Evolutionary conservation across 2,329 filamentous ascomycete genomes (phyloP), one percentile per base, ranked within the genome.

Genomic region (Penicillium sp.): DNA sequence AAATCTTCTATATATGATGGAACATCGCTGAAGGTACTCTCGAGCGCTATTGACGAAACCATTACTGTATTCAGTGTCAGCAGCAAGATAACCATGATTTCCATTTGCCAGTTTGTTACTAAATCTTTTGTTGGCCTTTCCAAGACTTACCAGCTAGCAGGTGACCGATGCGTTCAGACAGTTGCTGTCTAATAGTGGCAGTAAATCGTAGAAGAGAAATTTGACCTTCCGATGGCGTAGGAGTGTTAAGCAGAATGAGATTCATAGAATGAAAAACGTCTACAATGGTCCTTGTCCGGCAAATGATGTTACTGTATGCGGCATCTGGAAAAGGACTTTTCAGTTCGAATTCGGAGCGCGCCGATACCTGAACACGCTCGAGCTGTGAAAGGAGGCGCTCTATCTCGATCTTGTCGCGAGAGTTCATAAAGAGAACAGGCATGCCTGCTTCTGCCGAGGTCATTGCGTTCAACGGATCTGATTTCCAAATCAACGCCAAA

Each of bases 251-350:
- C 27, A 95, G 92, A 58, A 96, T 86, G 14, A 96, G 85, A 60
- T 93, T 94, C 90, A 97, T 96, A 50, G 92, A 90, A 67, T 97
- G 92, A 72, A 97, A 96, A 29, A 90, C 88, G 73, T 96, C 92
- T 3, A 97, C 84, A 73, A 96, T 89, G 47, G 89, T 86, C 58
- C 87, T 87, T 0, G 92, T 96, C 6, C 88, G 87, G 20, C 84
- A 82, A 69, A 97, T 82, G 54, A 97, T 88, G 33, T 86, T 83
- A 6, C 82, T 83, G 69, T 89, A 91, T 22, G 85, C 82, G 41
- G 82, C 85, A 60, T 87, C 82, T 1, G 91, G 91, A 65, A 97
- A 97, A 0, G 92, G 90, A 0, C 92, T 89, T 40, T 87, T 85
- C 2, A 97, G 82, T 71, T 95, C 89, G 65, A 95, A 95, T 71